Base-by-base conservation (phyloP, 2,329 filamentous ascomycete species). In the Aspergillus sp. region DNA sequence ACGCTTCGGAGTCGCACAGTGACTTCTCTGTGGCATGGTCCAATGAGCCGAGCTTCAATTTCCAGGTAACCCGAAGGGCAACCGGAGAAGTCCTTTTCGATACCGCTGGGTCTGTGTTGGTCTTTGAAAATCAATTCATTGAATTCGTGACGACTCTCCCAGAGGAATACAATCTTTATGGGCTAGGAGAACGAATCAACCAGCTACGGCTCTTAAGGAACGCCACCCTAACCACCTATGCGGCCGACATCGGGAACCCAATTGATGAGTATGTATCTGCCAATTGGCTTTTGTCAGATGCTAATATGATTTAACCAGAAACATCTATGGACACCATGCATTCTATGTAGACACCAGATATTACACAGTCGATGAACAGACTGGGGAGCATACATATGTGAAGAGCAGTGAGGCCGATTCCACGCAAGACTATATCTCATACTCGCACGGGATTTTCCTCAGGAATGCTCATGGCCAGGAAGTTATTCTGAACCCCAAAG, bases 291-390 rank as follows among this genome's bases (percentile, higher is more conserved):
- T 19, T 30, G 2, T 4, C 40, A 6, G 8, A 39, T 12, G 22
- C 46, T 61, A 46, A 61, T 33, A 27, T 12, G n/a, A 6, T n/a
- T 52, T 30, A 11, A 11, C 5, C 33, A 74, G 71, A 12, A 93
- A 93, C 65, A 78, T 92, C 5, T 95, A 95, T 66, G 89, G 90
- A 6, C 82, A 80, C 41, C 90, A 95, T 64, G 88, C 90, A 0
- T 86, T 93, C 67, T 95, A 93, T 68, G 77, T 93, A 4, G 90
- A 93, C 61, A 93, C 89, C 1, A 82, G 89, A 57, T 93, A 92
- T 73, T 91, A 86, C 65, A 80, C 87, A 61, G 75, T 82, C 11
- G 77, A 82, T 49, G 70, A 75, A 42, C 34, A 37, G 34, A 77
- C 78, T 4, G 81, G 81, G 4, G 73, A 77, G 33, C 75, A 83